A percentile compares a stretch with the other conserved stretches of the same genome.
Conservation (phyloP, 208 protist species). For the Trypanosoma melophagium region DNA sequence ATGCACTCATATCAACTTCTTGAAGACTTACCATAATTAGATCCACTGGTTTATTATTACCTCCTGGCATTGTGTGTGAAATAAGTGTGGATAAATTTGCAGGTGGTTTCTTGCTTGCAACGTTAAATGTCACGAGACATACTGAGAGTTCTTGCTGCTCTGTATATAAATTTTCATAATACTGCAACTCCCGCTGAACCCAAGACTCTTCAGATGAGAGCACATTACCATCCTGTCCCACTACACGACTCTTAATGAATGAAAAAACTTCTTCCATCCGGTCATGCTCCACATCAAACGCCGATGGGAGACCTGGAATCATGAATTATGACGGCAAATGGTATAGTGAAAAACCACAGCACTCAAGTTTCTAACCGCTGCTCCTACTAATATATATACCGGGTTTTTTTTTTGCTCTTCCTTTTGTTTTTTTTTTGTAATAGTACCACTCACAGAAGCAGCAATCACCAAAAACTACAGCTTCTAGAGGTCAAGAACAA, state of each 20-base stretch:
- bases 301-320: slow-evolving; percentile 59
- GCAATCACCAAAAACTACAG: no score
- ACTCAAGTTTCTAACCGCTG: no score
- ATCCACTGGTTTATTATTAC: slow-evolving; percentile 39
- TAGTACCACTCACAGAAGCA: no score
- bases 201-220: slow-evolving; percentile 52
- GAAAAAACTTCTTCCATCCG: slow-evolving; percentile 50
- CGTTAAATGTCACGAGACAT: slow-evolving; percentile 83
- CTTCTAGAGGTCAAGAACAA: no score
- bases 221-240: slow-evolving; percentile 5
- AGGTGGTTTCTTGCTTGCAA: slow-evolving; percentile 77
- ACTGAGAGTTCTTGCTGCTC: slow-evolving; percentile 59
- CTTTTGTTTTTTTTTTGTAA: no score
- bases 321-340: slow-evolving; percentile 22
- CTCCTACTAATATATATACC: no score
- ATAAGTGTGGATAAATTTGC: slow-evolving; percentile 32
- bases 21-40: slow-evolving; percentile 85
- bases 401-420: no score
- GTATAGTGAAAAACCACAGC: background rate
- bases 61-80: slow-evolving; percentile 19
- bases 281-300: slow-evolving; percentile 40
- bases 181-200: slow-evolving; percentile 76
- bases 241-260: slow-evolving; percentile 15
- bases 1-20: slow-evolving; percentile 92
- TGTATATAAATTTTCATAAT: slow-evolving; percentile 77